These are phyloP conservation scores for Fraxinus anomala DNA, from an alignment of 257 asterid genomes.

Conservation along the genomic window DNA sequence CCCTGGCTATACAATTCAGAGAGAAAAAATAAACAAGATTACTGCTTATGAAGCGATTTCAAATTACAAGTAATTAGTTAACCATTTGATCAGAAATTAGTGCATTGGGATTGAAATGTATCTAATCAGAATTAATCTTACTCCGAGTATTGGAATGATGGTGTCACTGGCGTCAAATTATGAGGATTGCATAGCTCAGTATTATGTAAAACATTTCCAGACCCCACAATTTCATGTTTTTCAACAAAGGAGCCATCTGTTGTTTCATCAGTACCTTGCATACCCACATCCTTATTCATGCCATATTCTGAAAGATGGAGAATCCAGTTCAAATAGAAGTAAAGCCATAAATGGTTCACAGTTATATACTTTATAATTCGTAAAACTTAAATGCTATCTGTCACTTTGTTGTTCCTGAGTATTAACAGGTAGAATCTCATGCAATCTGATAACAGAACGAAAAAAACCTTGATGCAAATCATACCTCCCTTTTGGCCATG, in stretches of 20 bases:
- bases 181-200: conserved; percentile 42
- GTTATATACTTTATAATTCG: background rate
- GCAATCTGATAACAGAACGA: background rate
- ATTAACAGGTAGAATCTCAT: background rate
- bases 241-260: conserved; percentile 36
- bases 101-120: conserved; percentile 7
- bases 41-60: conserved; percentile 1
- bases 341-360: background rate
- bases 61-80: background rate
- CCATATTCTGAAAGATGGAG: conserved; percentile 42
- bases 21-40: conserved; percentile 9
- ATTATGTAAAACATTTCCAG: conserved; percentile 34
- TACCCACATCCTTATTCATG: conserved; percentile 35
- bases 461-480: conserved; percentile 2
- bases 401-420: background rate
- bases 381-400: conserved; percentile 8
- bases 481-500: conserved; percentile 74
- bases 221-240: conserved; percentile 27
- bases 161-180: conserved; percentile 61
- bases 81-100: conserved; percentile 1
- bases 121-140: conserved; percentile 33
- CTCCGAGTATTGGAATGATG: conserved; percentile 52
- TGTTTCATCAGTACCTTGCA: conserved; percentile 35
- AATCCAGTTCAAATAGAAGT: conserved; percentile 27
- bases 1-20: conserved; percentile 41